Evolutionary conservation across 192 early-diverging fungal genomes (phyloP).

Genomic region (Umbelopsis sp.): DNA sequence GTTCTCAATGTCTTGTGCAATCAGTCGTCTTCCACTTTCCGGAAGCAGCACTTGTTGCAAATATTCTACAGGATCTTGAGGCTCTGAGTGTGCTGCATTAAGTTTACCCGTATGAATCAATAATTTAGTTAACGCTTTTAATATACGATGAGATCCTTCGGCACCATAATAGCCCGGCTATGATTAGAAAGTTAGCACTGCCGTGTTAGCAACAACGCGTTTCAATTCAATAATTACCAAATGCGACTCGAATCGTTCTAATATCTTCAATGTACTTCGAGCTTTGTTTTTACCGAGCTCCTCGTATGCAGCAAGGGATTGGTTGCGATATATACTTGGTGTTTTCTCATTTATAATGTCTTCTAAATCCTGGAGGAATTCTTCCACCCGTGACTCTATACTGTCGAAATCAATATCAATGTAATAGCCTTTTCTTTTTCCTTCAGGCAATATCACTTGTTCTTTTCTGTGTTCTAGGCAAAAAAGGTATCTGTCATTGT

Average conservation of each 20-base stretch:
- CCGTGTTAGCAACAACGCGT: neutral
- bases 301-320: constrained; percentile 37
- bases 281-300: constrained; percentile 44
- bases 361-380: constrained; percentile 37
- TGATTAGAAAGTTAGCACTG: neutral
- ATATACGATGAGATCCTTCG: constrained; percentile 43
- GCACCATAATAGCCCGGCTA: constrained; percentile 63
- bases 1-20: constrained; percentile 41
- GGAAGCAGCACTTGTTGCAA: constrained; percentile 58
- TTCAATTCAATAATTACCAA: constrained; percentile 33
- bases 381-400: constrained; percentile 33
- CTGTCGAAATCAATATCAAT: constrained; percentile 39
- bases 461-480: constrained; percentile 51
- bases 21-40: constrained; percentile 50
- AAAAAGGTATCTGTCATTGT: constrained; percentile 31
- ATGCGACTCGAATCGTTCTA: constrained; percentile 45
- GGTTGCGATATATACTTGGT: constrained; percentile 38
- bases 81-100: constrained; percentile 31
- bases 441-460: constrained; percentile 42
- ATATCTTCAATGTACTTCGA: constrained; percentile 42
- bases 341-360: constrained; percentile 34
- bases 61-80: constrained; percentile 53
- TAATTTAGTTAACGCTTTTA: constrained; percentile 33
- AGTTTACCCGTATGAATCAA: constrained; percentile 43
- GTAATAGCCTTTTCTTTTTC: constrained; percentile 40